Evolutionary conservation across 1,284 basidiomycete species (phyloP), one percentile per base, ranked within the genome.

Genomic region (Sphaerobolus stellatus): DNA sequence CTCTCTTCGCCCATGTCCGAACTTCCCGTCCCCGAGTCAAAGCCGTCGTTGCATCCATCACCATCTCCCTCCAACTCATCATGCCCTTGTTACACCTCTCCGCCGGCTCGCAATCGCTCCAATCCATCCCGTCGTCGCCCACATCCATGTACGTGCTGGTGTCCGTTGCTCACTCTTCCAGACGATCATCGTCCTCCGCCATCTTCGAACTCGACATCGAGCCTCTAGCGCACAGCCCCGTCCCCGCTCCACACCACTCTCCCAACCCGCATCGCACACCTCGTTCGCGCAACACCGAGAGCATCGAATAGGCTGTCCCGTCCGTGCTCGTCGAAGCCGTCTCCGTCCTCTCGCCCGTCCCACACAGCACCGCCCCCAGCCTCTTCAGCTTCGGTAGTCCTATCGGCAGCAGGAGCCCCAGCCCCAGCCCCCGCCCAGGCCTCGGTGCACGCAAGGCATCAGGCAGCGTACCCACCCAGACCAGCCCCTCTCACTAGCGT

Each of bases 191-290:
- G 0, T 88, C 86, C 0, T 88, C 86, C 1, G 88, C 88, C 45
- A 90, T 90, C 53, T 90, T 90, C 56, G 88, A 90, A 68, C 83
- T 88, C 43, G 88, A 90, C 64, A 89, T 90, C 59, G 88, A 90
- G 61, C 82, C 84, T 22, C 69, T 87, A 70, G 77, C 0, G 70
- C 77, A 51, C 64, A 56, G 28, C 52, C 53, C 64, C 38, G 33
- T 40, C n/a, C 40, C 48, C 22, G 50, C 45, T 30, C 62, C 65
- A 33, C 69, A 74, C 58, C 78, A 77, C 64, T 70, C 69, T 7
- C 64, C 65, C 9, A 82, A 86, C 65, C 84, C 88, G 0, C 88
- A 90, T 65, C 80, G 84, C 34, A 87, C 83, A 45, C 79, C 88
- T 0, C 78, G 88, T 36, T 81, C 83, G 28, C 85, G 85, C 65